Evolutionary conservation across 768 basidiomycete species (phyloP).

Genomic region (Vishniacozyma victoriae): DNA sequence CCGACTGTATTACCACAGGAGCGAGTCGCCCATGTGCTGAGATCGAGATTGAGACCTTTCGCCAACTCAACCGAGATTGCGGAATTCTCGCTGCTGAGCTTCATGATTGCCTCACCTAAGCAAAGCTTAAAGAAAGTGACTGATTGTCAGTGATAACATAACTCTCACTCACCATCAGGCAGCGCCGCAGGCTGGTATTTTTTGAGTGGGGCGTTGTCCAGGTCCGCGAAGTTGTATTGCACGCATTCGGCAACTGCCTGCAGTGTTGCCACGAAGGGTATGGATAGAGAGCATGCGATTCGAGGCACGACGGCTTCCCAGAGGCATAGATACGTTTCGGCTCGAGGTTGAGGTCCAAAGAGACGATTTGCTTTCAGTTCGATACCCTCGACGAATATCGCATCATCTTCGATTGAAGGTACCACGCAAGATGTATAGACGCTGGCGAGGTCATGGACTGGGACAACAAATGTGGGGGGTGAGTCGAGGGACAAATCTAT

Average conservation of each 20-base stretch:
- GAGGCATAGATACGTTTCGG: slow-evolving; percentile 79
- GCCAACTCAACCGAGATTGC: slow-evolving; percentile 58
- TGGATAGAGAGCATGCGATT: slow-evolving; percentile 57
- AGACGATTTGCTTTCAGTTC: slow-evolving; percentile 76
- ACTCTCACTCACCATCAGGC: slow-evolving; percentile 64
- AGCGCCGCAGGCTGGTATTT: slow-evolving; percentile 54
- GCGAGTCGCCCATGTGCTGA: slow-evolving; percentile 68
- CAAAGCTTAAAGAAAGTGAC: slow-evolving; percentile 78
- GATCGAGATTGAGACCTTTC: slow-evolving; percentile 60
- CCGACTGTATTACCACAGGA: slow-evolving; percentile 62
- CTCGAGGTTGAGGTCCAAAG: slow-evolving; percentile 81
- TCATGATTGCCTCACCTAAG: slow-evolving; percentile 55
- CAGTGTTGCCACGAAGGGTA: slow-evolving; percentile 54
- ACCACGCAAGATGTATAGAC: slow-evolving; percentile 32
- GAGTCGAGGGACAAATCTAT: slow-evolving; percentile 70
- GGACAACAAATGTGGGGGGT: slow-evolving; percentile 56
- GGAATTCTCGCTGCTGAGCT: slow-evolving; percentile 55
- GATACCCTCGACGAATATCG: slow-evolving; percentile 56
- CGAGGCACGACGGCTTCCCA: slow-evolving; percentile 80
- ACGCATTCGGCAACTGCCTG: slow-evolving; percentile 58
- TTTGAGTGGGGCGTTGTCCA: slow-evolving; percentile 70
- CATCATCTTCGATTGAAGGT: slow-evolving; percentile 16
- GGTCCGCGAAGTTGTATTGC: slow-evolving; percentile 64
- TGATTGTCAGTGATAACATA: slow-evolving; percentile 41
- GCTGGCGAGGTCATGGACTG: slow-evolving; percentile 48